phyloP scores from a whole-genome alignment of 2,329 filamentous ascomycete species.

The Pseudocercospora fuligena region DNA sequence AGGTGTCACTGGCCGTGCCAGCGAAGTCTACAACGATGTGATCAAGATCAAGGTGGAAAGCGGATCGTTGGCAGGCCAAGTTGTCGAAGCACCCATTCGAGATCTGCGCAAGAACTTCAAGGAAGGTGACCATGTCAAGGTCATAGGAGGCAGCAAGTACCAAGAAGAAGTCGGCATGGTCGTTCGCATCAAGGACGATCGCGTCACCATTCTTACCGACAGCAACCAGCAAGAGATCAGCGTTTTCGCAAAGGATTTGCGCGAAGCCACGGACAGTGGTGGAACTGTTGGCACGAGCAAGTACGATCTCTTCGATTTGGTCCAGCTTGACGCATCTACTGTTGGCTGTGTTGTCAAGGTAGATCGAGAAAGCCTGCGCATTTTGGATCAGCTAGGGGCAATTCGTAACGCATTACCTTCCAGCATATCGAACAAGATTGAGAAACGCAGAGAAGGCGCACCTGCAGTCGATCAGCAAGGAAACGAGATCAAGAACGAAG shows the following conservation, averaged over 20 bases:
- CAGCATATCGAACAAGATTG: slow-evolving; percentile 87
- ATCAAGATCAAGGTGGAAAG: slow-evolving; percentile 85
- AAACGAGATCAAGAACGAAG: slow-evolving; percentile 87
- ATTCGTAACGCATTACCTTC: slow-evolving; percentile 83
- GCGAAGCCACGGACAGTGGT: slow-evolving; percentile 90
- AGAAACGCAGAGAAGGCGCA: slow-evolving; percentile 73
- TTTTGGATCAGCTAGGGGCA: slow-evolving; percentile 88
- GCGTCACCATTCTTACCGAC: slow-evolving; percentile 90
- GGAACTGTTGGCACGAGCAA: slow-evolving; percentile 84
- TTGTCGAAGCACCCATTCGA: slow-evolving; percentile 90
- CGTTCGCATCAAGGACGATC: slow-evolving; percentile 88
- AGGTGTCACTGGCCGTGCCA: slow-evolving; percentile 83
- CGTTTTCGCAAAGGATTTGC: slow-evolving; percentile 95
- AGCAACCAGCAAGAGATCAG: slow-evolving; percentile 92
- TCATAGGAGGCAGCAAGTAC: slow-evolving; percentile 93
- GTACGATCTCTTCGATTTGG: slow-evolving; percentile 89
- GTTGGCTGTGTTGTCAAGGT: slow-evolving; percentile 95
- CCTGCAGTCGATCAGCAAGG: slow-evolving; percentile 93
- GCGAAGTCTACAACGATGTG: slow-evolving; percentile 87
- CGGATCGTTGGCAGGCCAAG: slow-evolving; percentile 79
- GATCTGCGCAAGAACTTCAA: slow-evolving; percentile 90
- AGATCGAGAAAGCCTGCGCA: slow-evolving; percentile 86
- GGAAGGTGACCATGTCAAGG: slow-evolving; percentile 96
- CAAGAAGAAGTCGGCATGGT: slow-evolving; percentile 97
- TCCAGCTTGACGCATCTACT: slow-evolving; percentile 89